Conservation (phyloP, 108 stramenopile genomes). For the Cyclotella kingstonii region DNA sequence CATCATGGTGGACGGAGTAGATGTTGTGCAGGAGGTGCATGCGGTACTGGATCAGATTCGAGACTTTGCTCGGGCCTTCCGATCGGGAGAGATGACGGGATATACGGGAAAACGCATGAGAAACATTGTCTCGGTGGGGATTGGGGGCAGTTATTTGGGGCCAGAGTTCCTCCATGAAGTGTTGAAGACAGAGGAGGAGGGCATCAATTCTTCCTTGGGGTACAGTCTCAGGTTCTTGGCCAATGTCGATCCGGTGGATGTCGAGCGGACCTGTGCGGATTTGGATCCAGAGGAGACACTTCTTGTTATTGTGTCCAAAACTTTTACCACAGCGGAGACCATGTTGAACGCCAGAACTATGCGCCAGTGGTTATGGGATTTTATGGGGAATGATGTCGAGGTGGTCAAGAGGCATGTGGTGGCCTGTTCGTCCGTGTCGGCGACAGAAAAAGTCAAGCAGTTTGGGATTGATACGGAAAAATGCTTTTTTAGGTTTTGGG, state of each 20-base stretch:
- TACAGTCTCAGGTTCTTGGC: conserved; percentile 93
- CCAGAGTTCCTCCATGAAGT: conserved; percentile 97
- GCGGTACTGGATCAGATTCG: conserved; percentile 89
- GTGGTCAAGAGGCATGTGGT: conserved; percentile 95
- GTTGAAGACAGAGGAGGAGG: conserved; percentile 91
- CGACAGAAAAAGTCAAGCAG: conserved; percentile 69
- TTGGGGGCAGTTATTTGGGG: conserved; percentile 97
- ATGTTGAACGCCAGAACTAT: conserved; percentile 98
- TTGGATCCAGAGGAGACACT: conserved; percentile 90
- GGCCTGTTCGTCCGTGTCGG: conserved; percentile 83
- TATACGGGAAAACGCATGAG: conserved; percentile 94
- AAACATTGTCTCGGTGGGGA: conserved; percentile 96
- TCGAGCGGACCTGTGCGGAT: conserved; percentile 91
- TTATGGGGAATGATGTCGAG: conserved; percentile 88
- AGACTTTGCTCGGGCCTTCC: conserved; percentile 85
- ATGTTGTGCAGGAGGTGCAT: conserved; percentile 92
- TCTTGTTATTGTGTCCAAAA: conserved; percentile 96
- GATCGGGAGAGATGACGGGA: conserved; percentile 84
- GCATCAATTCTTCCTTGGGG: conserved; percentile 78
- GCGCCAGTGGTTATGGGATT: conserved; percentile 96
- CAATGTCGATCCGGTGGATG: conserved; percentile 99
- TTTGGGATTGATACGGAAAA: conserved; percentile 91
- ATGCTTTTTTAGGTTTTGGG: conserved; percentile 94
- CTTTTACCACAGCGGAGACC: conserved; percentile 99
- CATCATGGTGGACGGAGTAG: conserved; percentile 83